Evolutionary conservation across 202 grass and related monocot species (phyloP), one percentile per base, ranked within the genome.

Genomic region (Carex sylvatica): DNA sequence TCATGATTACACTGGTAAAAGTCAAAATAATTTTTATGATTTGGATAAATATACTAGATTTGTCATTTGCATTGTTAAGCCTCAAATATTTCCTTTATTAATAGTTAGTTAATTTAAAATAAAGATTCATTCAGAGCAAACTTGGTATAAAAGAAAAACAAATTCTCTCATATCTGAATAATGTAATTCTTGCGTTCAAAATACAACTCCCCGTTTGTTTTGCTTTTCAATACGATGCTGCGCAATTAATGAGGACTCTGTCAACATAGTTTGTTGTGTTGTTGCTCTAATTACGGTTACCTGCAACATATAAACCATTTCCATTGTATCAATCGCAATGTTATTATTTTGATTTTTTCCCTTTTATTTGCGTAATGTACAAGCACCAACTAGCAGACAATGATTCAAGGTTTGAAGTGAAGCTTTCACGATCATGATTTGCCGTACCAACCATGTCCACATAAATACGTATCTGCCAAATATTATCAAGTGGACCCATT

Each of bases 321-420:
- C 28, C 11, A 23, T 64, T 64, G 61, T 64, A 13, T 24, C 3
- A 31, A 31, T 30, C 4, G 23, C 3, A 64, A 23, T 12, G 4
- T 14, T 31, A 15, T 4, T 64, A 30, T 24, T 51, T 26, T 51
- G 12, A 13, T 33, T 33, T 31, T 3, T 15, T 1, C 2, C 5
- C 6, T 51, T 47, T 71, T 16, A 6, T 4, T 73, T 0, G 70
- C 70, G 42, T 73, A 73, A 74, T 74, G 44, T 51, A 52, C 33
- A 35, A 35, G 4, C 33, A 35, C 24, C 22, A 14, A 24, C 12
- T 30, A 28, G 70, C 44, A 6, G 13, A 53, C 23, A 9, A 54
- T 53, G 49, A 74, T 74, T 54, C 3, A 28, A 74, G 23, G 70
- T 74, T 74, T 74, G 42, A 73, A 73, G 70, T 73, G 20, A 49